phyloP scores from a whole-genome alignment of 352 stramenopile genomes.

The Thraustotheca clavata region DNA sequence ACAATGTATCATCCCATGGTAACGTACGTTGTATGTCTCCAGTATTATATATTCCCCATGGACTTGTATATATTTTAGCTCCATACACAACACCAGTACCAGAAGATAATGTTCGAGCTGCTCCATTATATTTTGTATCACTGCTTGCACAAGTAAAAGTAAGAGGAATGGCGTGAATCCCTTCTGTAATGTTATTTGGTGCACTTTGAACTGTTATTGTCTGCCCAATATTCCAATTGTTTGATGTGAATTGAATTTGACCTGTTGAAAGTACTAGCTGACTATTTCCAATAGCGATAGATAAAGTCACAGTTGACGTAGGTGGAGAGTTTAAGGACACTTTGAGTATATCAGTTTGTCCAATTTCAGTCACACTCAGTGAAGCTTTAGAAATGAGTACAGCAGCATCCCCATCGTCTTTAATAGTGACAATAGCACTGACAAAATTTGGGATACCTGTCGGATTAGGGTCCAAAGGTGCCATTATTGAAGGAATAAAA shows the following conservation, averaged over 20 bases:
- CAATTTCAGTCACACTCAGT: constrained; percentile 57
- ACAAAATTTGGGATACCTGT: constrained; percentile 36
- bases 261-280: constrained; percentile 24
- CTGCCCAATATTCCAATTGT: constrained; percentile 35
- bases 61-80: constrained; percentile 40
- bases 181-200: constrained; percentile 31
- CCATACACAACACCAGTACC: constrained; percentile 33
- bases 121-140: constrained; percentile 33
- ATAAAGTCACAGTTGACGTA: constrained; percentile 32
- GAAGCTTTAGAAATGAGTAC: constrained; percentile 57
- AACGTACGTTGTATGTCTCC: constrained; percentile 44
- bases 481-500: constrained; percentile 22
- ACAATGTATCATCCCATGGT: constrained; percentile 31
- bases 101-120: constrained; percentile 26
- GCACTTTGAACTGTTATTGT: constrained; percentile 29
- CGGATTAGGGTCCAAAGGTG: neutral
- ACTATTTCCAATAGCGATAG: constrained; percentile 9
- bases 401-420: constrained; percentile 50
- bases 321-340: constrained; percentile 46
- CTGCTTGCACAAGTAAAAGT: constrained; percentile 29
- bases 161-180: constrained; percentile 32
- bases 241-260: constrained; percentile 33
- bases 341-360: constrained; percentile 40
- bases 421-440: constrained; percentile 55
- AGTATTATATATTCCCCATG: constrained; percentile 40